A percentile compares a stretch with the other conserved stretches of the same genome.
Evolutionary conservation across 2,329 filamentous ascomycete genomes (phyloP).

Genomic region (Clarireedia sp.): DNA sequence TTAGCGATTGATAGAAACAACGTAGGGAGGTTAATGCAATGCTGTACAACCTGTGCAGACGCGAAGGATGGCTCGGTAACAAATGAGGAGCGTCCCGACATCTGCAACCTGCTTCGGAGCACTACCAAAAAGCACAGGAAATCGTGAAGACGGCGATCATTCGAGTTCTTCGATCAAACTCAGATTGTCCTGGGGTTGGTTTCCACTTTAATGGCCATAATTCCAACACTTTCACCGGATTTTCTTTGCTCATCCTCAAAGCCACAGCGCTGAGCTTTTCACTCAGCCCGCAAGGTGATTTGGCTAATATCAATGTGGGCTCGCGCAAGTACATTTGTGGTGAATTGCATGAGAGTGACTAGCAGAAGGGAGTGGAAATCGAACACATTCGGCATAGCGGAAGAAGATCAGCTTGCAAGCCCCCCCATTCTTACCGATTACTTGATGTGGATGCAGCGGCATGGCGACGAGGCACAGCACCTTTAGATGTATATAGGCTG

Average conservation of each 20-base stretch:
- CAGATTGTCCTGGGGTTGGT: slow-evolving; percentile 2
- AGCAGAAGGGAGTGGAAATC: slow-evolving; percentile 3
- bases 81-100: slow-evolving; percentile 12
- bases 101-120: slow-evolving; percentile 2
- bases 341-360: slow-evolving; percentile 1
- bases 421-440: slow-evolving; percentile 9
- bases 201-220: slow-evolving; percentile 5
- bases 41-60: slow-evolving; percentile 7
- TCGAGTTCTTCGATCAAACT: slow-evolving; percentile 1
- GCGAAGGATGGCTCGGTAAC: slow-evolving; percentile 5
- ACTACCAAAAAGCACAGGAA: slow-evolving; percentile 3
- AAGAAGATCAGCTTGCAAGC: slow-evolving; percentile 7
- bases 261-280: neutral
- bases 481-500: slow-evolving; percentile 1
- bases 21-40: neutral
- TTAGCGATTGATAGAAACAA: slow-evolving; percentile 6
- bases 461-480: slow-evolving; percentile 9
- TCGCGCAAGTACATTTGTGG: slow-evolving; percentile 2
- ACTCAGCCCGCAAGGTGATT: slow-evolving; percentile 3
- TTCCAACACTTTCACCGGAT: slow-evolving; percentile 1
- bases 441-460: slow-evolving; percentile 9
- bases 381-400: slow-evolving; percentile 3
- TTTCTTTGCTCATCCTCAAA: slow-evolving; percentile 1
- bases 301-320: slow-evolving; percentile 3
- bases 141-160: slow-evolving; percentile 3